These are phyloP conservation scores for Phyllosticta citribraziliensis DNA, from an alignment of 2,329 filamentous ascomycete species.

Conservation along the genomic window DNA sequence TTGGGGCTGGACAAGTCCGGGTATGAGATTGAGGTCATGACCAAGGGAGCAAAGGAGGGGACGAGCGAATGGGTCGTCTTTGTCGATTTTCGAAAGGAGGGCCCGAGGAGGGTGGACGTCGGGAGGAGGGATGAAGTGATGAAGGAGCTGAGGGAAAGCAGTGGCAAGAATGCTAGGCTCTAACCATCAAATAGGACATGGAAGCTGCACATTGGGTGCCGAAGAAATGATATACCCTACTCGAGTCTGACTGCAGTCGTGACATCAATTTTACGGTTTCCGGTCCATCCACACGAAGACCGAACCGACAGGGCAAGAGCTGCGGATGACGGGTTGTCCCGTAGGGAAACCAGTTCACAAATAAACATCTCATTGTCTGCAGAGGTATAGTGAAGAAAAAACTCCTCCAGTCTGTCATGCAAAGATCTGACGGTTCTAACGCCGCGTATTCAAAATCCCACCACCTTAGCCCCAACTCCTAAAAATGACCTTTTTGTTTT, in stretches of 20 bases:
- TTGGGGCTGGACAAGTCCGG: slow-evolving; percentile 46
- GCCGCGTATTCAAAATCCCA: slow-evolving; percentile 1
- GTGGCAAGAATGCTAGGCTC: slow-evolving; percentile 37
- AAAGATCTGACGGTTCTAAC: neutral
- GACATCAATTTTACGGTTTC: too few species aligned
- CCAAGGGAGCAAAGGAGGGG: slow-evolving; percentile 34
- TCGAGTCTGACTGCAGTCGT: too few species aligned
- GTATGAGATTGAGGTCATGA: slow-evolving; percentile 39
- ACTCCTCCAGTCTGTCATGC: neutral
- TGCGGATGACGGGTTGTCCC: too few species aligned
- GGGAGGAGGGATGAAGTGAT: slow-evolving; percentile 33
- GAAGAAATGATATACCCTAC: too few species aligned
- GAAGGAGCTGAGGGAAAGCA: slow-evolving; percentile 48
- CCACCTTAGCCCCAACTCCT: slow-evolving; percentile 1
- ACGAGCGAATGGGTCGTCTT: slow-evolving; percentile 47
- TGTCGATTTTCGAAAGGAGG: slow-evolving; percentile 47
- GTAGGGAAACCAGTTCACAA: neutral
- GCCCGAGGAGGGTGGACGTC: slow-evolving; percentile 47
- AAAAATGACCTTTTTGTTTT: slow-evolving; percentile 9
- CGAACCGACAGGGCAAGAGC: too few species aligned
- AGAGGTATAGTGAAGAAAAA: neutral
- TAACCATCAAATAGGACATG: neutral
- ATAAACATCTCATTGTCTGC: neutral
- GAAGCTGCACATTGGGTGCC: too few species aligned
- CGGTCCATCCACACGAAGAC: too few species aligned